A percentile compares a stretch with the other conserved stretches of the same genome.
phyloP scores from a whole-genome alignment of 2,329 filamentous ascomycete species.

The Torrubiella hemipterigena region DNA sequence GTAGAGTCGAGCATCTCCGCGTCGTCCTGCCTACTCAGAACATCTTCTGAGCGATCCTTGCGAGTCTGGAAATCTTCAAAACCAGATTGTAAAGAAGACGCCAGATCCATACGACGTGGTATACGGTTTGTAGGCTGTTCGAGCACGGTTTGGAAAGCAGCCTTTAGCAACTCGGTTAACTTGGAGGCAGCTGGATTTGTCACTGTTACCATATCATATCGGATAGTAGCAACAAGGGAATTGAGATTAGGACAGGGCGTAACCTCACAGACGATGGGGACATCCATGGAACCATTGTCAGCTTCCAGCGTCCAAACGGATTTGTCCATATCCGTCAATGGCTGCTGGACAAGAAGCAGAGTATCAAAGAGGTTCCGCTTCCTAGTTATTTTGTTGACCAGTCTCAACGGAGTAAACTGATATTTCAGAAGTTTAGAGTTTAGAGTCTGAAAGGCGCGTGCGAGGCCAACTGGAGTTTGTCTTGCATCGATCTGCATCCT shows the following conservation, averaged over 20 bases:
- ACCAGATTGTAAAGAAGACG: too few species aligned
- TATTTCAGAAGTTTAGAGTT: conserved; percentile 53
- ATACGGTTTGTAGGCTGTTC: too few species aligned
- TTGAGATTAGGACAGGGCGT: conserved; percentile 42
- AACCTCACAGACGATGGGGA: conserved; percentile 67
- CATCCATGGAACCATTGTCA: conserved; percentile 56
- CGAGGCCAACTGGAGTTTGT: conserved; percentile 41
- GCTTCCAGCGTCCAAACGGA: conserved; percentile 42
- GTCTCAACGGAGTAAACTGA: conserved; percentile 65
- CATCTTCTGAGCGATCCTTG: conserved; percentile 11
- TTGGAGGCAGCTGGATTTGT: conserved; percentile 13
- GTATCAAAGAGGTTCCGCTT: conserved; percentile 60
- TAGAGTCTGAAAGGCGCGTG: conserved; percentile 45
- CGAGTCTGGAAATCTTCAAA: too few species aligned
- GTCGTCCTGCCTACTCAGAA: conserved; percentile 7
- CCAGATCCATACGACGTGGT: too few species aligned
- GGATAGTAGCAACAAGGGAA: conserved; percentile 44
- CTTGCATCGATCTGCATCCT: conserved; percentile 40
- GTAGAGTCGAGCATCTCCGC: conserved; percentile 7
- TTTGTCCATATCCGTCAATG: conserved; percentile 41
- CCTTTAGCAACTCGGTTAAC: too few species aligned
- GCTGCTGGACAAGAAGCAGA: conserved; percentile 65
- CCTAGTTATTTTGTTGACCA: conserved; percentile 45
- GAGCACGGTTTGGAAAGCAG: too few species aligned
- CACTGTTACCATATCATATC: conserved; percentile 41